These are phyloP conservation scores for Candida silvatica DNA, from an alignment of 805 yeast species.

Conservation along the genomic window DNA sequence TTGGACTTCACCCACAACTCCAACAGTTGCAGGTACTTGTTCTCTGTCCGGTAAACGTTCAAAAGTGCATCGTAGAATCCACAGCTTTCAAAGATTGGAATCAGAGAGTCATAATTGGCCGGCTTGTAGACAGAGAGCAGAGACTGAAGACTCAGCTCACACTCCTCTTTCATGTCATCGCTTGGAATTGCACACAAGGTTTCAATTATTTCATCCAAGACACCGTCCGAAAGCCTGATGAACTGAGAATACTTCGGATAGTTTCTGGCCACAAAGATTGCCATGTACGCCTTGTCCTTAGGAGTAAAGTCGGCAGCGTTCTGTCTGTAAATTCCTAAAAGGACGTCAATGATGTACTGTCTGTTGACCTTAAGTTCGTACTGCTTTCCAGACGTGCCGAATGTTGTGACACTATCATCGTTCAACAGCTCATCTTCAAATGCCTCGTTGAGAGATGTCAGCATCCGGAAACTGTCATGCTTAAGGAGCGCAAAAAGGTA, in stretches of 20 bases:
- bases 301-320: conserved; percentile 23
- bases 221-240: conserved; percentile 57
- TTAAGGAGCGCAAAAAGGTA: conserved; percentile 52
- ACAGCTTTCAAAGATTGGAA: conserved; percentile 43
- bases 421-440: conserved; percentile 75
- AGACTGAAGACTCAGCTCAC: conserved; percentile 71
- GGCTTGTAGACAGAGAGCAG: conserved; percentile 63
- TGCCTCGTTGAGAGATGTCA: conserved; percentile 68
- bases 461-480: conserved; percentile 47
- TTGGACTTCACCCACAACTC: conserved; percentile 38
- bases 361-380: conserved; percentile 40
- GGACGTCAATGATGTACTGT: conserved; percentile 69
- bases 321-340: conserved; percentile 48
- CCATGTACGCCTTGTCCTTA: conserved; percentile 29
- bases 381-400: conserved; percentile 10
- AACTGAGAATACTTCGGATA: conserved; percentile 83
- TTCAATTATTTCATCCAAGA: conserved; percentile 38
- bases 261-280: conserved; percentile 72
- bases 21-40: conserved; percentile 42
- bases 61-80: conserved; percentile 52
- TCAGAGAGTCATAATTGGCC: conserved; percentile 36
- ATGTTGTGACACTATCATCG: conserved; percentile 36
- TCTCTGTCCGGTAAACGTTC: conserved; percentile 45
- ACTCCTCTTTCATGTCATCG: conserved; percentile 37
- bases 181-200: conserved; percentile 37